Evolutionary conservation across 2,329 filamentous ascomycete genomes (phyloP).

Genomic region (Elsinoe arachidis): DNA sequence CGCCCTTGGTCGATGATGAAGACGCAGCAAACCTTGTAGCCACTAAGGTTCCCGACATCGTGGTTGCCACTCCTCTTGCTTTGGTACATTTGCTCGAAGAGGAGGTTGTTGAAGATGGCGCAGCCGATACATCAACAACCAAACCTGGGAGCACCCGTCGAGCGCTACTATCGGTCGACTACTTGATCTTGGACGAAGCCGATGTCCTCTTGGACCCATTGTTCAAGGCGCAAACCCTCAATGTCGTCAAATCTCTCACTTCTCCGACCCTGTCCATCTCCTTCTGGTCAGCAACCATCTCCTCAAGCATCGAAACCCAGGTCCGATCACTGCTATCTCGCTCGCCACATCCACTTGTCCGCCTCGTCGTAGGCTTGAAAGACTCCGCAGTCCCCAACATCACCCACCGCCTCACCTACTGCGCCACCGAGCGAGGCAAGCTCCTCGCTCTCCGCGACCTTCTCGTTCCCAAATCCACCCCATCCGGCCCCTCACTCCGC

Average conservation of each 20-base stretch:
- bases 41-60: background rate
- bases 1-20: constrained; percentile 35
- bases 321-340: constrained; percentile 54
- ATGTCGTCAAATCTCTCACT: constrained; percentile 72
- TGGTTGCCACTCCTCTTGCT: background rate
- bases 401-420: constrained; percentile 78
- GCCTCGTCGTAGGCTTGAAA: constrained; percentile 90
- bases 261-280: constrained; percentile 62
- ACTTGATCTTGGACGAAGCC: constrained; percentile 82
- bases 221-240: constrained; percentile 80
- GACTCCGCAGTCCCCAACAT: constrained; percentile 93
- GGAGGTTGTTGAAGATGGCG: constrained; percentile 24
- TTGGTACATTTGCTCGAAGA: constrained; percentile 20
- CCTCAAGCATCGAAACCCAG: constrained; percentile 78
- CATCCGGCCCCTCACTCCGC: constrained; percentile 50
- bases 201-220: constrained; percentile 87
- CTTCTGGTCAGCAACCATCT: constrained; percentile 96
- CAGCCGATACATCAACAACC: constrained; percentile 48
- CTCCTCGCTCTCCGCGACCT: constrained; percentile 84
- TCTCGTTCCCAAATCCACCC: constrained; percentile 62
- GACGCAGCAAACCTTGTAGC: too few species aligned
- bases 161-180: constrained; percentile 50
- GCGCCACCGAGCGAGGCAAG: constrained; percentile 87
- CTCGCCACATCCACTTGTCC: constrained; percentile 50
- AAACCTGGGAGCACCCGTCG: background rate